These are phyloP conservation scores for Petunia hybrid DNA, from an alignment of 305 asterid species.

Conservation along the genomic window DNA sequence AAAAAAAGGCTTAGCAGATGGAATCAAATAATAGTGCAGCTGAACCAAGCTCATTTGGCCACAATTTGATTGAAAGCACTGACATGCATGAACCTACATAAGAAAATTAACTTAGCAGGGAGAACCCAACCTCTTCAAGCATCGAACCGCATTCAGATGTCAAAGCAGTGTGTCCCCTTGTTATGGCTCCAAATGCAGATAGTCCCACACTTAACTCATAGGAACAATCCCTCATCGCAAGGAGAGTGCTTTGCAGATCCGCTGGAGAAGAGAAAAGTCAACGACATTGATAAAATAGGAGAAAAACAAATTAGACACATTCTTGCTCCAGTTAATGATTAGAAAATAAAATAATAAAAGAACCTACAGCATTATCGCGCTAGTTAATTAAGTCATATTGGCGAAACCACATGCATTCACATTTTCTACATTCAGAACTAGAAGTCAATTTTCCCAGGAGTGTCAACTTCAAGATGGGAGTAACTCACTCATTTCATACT, in stretches of 20 bases:
- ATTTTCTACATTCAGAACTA: not conserved
- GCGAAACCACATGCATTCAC: not conserved
- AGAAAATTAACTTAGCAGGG: slow-evolving; percentile 21
- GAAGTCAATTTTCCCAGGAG: not conserved
- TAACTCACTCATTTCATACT: not conserved
- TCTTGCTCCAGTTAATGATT: slow-evolving; percentile 5
- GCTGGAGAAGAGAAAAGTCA: slow-evolving; percentile 51
- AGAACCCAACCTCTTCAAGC: slow-evolving; percentile 90
- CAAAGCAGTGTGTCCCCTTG: slow-evolving; percentile 90
- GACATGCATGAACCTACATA: slow-evolving; percentile 34
- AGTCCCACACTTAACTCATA: slow-evolving; percentile 79
- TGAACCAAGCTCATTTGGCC: slow-evolving; percentile 21
- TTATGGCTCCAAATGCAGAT: slow-evolving; percentile 75
- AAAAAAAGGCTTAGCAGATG: slow-evolving; percentile 18
- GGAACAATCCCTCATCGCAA: slow-evolving; percentile 91
- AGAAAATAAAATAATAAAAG: slow-evolving; percentile 1
- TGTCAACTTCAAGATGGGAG: slow-evolving; percentile 1
- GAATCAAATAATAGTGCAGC: slow-evolving; percentile 2
- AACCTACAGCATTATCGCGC: not conserved
- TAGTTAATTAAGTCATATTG: not conserved
- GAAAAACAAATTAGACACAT: slow-evolving; percentile 23
- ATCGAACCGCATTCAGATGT: slow-evolving; percentile 99
- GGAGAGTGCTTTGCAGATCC: slow-evolving; percentile 89
- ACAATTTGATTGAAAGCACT: slow-evolving; percentile 15
- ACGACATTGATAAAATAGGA: slow-evolving; percentile 8